A percentile compares a stretch with the other conserved stretches of the same genome.
Evolutionary conservation across 345 rosid species (phyloP).

Genomic region (Iberis pinnata): DNA sequence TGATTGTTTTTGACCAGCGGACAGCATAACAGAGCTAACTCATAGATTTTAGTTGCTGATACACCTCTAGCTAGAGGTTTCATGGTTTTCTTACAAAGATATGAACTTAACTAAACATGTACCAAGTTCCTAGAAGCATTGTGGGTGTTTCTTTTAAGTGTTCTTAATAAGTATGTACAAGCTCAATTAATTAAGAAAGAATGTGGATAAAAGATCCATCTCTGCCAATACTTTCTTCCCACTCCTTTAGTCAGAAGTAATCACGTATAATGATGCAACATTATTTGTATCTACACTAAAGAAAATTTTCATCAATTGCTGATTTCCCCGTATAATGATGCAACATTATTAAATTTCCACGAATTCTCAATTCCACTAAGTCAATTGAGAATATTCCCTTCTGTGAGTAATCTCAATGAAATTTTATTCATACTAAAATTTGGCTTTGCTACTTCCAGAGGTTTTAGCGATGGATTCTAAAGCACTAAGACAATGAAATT

Average conservation of each 20-base stretch:
- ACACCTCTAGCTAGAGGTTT: not conserved
- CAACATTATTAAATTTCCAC: too few species aligned
- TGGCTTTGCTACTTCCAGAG: too few species aligned
- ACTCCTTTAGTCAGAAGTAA: not conserved
- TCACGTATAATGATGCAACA: too few species aligned
- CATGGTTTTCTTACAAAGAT: not conserved
- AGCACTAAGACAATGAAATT: too few species aligned
- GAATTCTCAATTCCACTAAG: too few species aligned
- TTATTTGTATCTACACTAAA: too few species aligned
- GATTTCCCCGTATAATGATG: too few species aligned
- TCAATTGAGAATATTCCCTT: too few species aligned
- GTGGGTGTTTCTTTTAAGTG: not conserved
- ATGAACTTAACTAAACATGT: not conserved
- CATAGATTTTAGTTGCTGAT: not conserved
- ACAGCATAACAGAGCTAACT: not conserved
- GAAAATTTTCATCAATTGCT: too few species aligned
- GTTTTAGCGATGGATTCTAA: too few species aligned
- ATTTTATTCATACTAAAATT: too few species aligned
- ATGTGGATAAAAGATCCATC: not conserved
- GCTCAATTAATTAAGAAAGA: not conserved
- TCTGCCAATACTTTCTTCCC: not conserved
- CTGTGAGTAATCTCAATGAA: too few species aligned
- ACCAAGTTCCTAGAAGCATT: slow-evolving; percentile 5
- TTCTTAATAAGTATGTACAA: not conserved
- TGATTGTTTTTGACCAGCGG: slow-evolving; percentile 3